Base-by-base conservation (phyloP, 352 stramenopile genomes). In the Phytopythium mirpurense region DNA sequence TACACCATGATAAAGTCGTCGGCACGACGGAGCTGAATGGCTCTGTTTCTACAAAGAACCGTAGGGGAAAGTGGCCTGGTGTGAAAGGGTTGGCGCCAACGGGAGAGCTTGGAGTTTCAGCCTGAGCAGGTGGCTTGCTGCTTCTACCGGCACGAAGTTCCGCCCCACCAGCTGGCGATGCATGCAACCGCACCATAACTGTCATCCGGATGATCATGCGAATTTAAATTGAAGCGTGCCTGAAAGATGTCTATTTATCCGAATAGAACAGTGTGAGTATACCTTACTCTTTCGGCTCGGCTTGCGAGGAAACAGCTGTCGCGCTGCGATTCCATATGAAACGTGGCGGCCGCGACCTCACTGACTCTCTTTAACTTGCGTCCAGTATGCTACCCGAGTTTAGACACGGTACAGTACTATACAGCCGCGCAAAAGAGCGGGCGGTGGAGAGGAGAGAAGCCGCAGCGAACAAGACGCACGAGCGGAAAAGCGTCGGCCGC, bases 351-450 rank as follows among this genome's bases (percentile, higher is more conserved):
- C n/a, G n/a, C n/a, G n/a, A n/a, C n/a, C n/a, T n/a, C n/a, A 16
- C 47, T 54, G 47, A 54, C 47, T 54, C 47, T 54, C 34, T 54
- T 54, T 54, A 23, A 42, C 34, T 54, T 11, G 47, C 34, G 23
- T 2, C 27, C 19, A 54, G 10, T 54, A 54, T 54, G 8, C 15
- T 54, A 15, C 15, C 34, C 18, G 7, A 3, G 32, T 15, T 16
- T 12, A 3, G 1, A 16, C 16, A 15, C n/a, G n/a, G n/a, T n/a
- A n/a, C n/a, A n/a, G n/a, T n/a, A n/a, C n/a, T n/a, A n/a, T n/a
- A n/a, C n/a, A n/a, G n/a, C n/a, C n/a, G 6, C 26, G 8, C 12
- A 10, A 1, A n/a, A 18, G n/a, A 18, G n/a, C 26, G 16, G 44
- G 7, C 27, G 12, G 40, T 10, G 19, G 7, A 10, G 3, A 26